Base-by-base conservation (phyloP, 257 asterid genomes). In the Haberlea rhodopensis region DNA sequence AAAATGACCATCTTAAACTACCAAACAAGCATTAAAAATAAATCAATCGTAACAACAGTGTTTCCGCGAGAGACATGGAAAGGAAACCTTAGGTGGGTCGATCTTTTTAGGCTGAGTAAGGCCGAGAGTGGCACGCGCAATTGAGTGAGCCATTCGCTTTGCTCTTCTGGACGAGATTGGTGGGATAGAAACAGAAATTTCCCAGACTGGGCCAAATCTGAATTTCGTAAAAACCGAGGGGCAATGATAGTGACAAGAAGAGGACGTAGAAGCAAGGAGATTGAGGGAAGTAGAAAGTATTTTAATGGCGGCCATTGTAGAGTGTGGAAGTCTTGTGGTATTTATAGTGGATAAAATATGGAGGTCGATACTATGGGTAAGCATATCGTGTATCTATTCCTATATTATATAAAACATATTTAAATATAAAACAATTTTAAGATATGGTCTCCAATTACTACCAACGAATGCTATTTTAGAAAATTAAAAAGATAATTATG, bases 111-210 rank as follows among this genome's bases (percentile, higher is more conserved):
- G 80, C 46, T 76, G 55, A 68, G 90, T 81, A 61, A 84, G 83
- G 68, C 90, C 90, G 2, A 81, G 90, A 48, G 85, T 71, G 65
- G 83, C 87, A 67, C 78, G 79, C 58, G 85, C 82, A 71, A 79
- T 66, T 45, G 85, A 66, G 71, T 79, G 85, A 53, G 85, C 75
- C 87, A 81, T 76, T 34, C 83, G 85, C 77, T 32, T 76, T 9
- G 81, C 40, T 76, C 72, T 69, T 60, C 40, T 65, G 45, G 67
- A 68, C 55, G 70, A 64, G 0, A 57, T 26, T 62, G 74, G 69
- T 22, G 71, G 46, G 48, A 63, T 8, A 1, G 76, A 45, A 46
- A 75, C 58, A 5, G 86, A 76, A 58, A 80, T 57, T 9, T 45
- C 67, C 70, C 60, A 52, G 21, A 65, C 2, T 5, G 71, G 75